Conservation (phyloP, 2,329 filamentous ascomycete species). For the Diplodia sapinea region DNA sequence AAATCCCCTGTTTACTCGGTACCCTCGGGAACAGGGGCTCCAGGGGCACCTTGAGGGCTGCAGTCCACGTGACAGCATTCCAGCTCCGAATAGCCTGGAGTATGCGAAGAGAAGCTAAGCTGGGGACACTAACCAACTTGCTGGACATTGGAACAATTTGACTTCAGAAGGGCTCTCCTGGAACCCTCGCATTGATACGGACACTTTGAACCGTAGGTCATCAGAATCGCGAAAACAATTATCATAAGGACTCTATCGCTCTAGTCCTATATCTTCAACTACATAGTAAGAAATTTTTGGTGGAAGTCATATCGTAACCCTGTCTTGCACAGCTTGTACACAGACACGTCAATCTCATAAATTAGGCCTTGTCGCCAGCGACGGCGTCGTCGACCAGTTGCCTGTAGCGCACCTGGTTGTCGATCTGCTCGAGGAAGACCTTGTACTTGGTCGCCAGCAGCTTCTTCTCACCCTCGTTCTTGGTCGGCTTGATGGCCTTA, state of each 20-base stretch:
- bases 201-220: background rate
- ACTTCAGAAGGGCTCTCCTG: too few species aligned
- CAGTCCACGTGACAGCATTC: background rate
- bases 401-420: constrained; percentile 82
- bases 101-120: background rate
- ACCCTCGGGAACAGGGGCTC: background rate
- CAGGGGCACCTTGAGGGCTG: background rate
- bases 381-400: constrained; percentile 71
- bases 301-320: constrained; percentile 1
- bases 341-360: background rate
- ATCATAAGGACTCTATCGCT: constrained; percentile 20
- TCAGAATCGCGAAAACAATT: background rate
- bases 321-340: constrained; percentile 6
- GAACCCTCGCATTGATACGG: background rate
- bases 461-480: constrained; percentile 74
- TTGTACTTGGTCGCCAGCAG: constrained; percentile 88
- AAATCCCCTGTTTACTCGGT: too few species aligned
- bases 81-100: background rate
- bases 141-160: background rate
- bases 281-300: constrained; percentile 15
- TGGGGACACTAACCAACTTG: background rate
- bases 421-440: constrained; percentile 92
- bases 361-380: constrained; percentile 37
- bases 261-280: background rate
- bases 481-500: constrained; percentile 77